Conservation (phyloP, 139 green algal genomes). For the Picochlorum sp. region DNA sequence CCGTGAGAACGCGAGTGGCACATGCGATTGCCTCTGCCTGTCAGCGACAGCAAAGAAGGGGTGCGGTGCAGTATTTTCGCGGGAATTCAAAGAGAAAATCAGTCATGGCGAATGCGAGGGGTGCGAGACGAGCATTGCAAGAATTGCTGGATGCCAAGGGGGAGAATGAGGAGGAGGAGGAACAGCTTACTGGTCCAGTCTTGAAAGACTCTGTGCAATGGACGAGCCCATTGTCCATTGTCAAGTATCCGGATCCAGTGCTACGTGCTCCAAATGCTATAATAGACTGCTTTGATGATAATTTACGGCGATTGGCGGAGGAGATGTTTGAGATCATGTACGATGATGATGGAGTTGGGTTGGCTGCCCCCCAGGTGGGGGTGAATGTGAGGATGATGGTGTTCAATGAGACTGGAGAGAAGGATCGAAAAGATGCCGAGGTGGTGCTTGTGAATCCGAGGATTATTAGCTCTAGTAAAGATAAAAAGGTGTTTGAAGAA, state of each 20-base stretch:
- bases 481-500: constrained; percentile 54
- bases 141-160: constrained; percentile 9
- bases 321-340: constrained; percentile 98
- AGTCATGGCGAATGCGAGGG: background rate
- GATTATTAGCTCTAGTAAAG: constrained; percentile 56
- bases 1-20: too few relatives aligned
- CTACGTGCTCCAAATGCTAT: constrained; percentile 75
- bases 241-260: constrained; percentile 86
- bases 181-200: constrained; percentile 16
- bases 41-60: too few relatives aligned
- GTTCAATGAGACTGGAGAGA: constrained; percentile 78
- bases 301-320: constrained; percentile 58
- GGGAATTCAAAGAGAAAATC: too few relatives aligned
- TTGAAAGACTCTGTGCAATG: constrained; percentile 52
- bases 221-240: constrained; percentile 57
- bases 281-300: constrained; percentile 68
- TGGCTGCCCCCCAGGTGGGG: constrained; percentile 93
- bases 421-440: constrained; percentile 51
- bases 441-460: constrained; percentile 89
- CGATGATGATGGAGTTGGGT: constrained; percentile 88
- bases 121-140: constrained; percentile 7
- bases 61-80: too few relatives aligned
- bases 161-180: constrained; percentile 6
- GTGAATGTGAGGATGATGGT: constrained; percentile 97
- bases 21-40: too few relatives aligned